phyloP scores from a whole-genome alignment of 179 eudicot species.

The Dionaea muscipula region DNA sequence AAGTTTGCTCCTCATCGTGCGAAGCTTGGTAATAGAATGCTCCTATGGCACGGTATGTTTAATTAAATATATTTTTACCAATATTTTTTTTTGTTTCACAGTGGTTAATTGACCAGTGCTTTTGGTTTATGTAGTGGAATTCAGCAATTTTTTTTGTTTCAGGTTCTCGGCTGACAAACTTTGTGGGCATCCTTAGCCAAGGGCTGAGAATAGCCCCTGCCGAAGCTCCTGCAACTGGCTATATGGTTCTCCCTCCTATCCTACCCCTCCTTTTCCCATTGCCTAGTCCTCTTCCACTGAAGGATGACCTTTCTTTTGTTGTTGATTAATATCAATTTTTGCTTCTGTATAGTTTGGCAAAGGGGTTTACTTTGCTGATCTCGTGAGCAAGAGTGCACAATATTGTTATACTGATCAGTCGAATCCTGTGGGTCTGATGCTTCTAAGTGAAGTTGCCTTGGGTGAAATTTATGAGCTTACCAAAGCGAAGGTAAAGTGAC shows the following conservation, averaged over 20 bases:
- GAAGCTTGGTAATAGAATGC: slow-evolving; percentile 84
- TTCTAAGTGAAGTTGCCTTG: slow-evolving; percentile 92
- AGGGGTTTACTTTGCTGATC: slow-evolving; percentile 94
- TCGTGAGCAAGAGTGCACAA: slow-evolving; percentile 99
- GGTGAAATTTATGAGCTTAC: slow-evolving; percentile 80
- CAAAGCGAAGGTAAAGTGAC: slow-evolving; percentile 51
- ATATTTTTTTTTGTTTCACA: no score
- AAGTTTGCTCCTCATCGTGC: slow-evolving; percentile 56
- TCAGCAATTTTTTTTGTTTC: slow-evolving; percentile 8
- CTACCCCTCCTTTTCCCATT: neutral
- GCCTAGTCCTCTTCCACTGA: neutral
- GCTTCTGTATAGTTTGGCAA: slow-evolving; percentile 74
- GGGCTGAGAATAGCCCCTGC: slow-evolving; percentile 98
- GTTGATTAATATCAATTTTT: neutral
- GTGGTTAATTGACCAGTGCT: no score
- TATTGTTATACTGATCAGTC: slow-evolving; percentile 78
- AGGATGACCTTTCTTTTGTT: neutral
- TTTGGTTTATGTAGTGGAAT: no score
- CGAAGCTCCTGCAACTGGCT: slow-evolving; percentile 98
- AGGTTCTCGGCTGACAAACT: slow-evolving; percentile 97
- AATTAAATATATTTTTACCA: neutral
- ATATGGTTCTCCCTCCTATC: slow-evolving; percentile 52
- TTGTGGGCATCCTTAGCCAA: slow-evolving; percentile 96
- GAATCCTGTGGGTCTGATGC: slow-evolving; percentile 91
- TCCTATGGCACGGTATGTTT: slow-evolving; percentile 87